Conservation (phyloP, 1,139 yeast species). For the Hansenula lynferdii region DNA sequence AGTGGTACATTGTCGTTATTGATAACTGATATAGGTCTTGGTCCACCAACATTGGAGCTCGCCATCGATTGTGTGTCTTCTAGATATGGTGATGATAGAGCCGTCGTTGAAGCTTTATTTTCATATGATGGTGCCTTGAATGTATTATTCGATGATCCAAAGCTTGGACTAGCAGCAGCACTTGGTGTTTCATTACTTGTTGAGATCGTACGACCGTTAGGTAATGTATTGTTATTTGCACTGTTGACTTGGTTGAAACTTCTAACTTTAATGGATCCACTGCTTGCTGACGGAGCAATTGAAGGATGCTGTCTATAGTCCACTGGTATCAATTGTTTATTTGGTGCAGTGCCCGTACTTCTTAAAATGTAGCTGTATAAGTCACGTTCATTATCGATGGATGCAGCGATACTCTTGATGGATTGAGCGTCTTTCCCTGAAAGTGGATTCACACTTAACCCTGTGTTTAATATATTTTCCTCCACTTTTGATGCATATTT, state of each 20-base stretch:
- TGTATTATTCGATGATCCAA: not conserved
- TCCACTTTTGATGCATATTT: conserved; percentile 88
- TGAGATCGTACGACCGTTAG: conserved; percentile 24
- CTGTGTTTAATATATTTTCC: conserved; percentile 76
- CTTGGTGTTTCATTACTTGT: conserved; percentile 26
- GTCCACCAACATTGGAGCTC: conserved; percentile 35
- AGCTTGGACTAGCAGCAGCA: conserved; percentile 2
- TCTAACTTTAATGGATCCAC: conserved; percentile 9
- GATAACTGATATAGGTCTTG: conserved; percentile 32
- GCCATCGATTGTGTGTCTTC: conserved; percentile 20
- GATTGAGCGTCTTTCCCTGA: conserved; percentile 45
- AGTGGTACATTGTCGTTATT: conserved; percentile 25
- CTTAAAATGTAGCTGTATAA: conserved; percentile 63
- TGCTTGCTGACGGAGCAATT: conserved; percentile 28
- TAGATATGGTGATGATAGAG: conserved; percentile 36
- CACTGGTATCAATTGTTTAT: conserved; percentile 52
- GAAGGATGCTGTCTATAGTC: conserved; percentile 77
- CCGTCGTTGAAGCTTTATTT: not conserved
- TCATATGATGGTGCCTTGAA: not conserved
- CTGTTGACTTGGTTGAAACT: conserved; percentile 16
- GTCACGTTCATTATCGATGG: conserved; percentile 80
- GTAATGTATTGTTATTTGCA: conserved; percentile 24
- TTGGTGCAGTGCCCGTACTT: conserved; percentile 35
- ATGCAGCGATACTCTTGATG: conserved; percentile 70
- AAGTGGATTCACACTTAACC: conserved; percentile 77